Percentiles rank a stretch among this genome's conserved stretches.
phyloP scores from a whole-genome alignment of 2,329 filamentous ascomycete species.

The Ceratocystis albifundus region DNA sequence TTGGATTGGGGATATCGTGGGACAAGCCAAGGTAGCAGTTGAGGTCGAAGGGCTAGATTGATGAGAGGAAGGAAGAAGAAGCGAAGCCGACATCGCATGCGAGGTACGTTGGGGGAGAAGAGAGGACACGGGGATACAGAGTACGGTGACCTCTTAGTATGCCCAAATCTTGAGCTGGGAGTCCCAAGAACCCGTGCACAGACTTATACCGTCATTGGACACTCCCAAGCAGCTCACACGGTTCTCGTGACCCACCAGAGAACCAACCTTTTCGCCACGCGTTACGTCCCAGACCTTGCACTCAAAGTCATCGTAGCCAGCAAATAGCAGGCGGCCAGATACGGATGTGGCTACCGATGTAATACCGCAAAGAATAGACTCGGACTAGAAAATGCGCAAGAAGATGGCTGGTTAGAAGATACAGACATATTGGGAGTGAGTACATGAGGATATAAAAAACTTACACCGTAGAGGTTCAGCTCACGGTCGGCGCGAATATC shows the following conservation, averaged over 20 bases:
- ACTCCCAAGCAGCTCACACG: constrained; percentile 96
- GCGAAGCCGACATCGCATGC: constrained; percentile 14
- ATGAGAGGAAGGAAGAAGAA: background rate
- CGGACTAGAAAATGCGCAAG: constrained; percentile 50
- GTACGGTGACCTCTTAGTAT: constrained; percentile 41
- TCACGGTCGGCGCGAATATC: constrained; percentile 91
- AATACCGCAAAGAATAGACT: constrained; percentile 94
- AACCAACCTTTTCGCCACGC: constrained; percentile 92
- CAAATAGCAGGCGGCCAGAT: constrained; percentile 86
- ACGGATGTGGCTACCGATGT: constrained; percentile 97
- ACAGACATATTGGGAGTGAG: background rate
- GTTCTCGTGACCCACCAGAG: constrained; percentile 94
- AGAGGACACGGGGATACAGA: background rate
- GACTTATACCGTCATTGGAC: constrained; percentile 96
- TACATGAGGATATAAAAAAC: background rate
- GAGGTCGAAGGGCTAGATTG: background rate
- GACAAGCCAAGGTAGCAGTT: background rate
- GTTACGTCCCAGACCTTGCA: constrained; percentile 99
- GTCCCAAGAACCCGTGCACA: constrained; percentile 99
- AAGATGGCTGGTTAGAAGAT: background rate
- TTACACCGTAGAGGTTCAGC: constrained; percentile 56
- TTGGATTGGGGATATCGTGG: background rate
- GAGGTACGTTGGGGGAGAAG: constrained; percentile 4
- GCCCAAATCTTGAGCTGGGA: constrained; percentile 88
- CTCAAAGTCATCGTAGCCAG: constrained; percentile 97